These are phyloP conservation scores for Colletotrichum chlorophyti DNA, from an alignment of 2,329 filamentous ascomycete genomes.

Conservation along the genomic window DNA sequence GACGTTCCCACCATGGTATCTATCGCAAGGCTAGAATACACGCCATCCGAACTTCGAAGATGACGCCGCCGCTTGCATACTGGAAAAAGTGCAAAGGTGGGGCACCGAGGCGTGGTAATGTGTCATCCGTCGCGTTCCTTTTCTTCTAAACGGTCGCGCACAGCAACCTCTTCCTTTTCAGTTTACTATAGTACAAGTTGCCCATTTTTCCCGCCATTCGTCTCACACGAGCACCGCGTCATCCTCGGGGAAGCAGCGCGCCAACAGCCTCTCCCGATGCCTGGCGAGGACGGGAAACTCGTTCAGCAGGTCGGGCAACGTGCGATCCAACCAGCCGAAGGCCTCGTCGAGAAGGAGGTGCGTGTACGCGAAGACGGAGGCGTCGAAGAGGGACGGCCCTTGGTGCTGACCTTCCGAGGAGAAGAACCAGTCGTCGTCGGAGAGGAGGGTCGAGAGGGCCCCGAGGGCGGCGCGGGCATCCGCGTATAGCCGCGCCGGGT, in stretches of 20 bases:
- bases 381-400: slow-evolving; percentile 80
- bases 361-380: slow-evolving; percentile 88
- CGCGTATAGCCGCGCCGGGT: slow-evolving; percentile 45
- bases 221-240: slow-evolving; percentile 3
- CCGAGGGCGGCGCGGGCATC: slow-evolving; percentile 53
- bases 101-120: too few species aligned
- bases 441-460: slow-evolving; percentile 52
- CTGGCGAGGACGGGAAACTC: slow-evolving; percentile 67
- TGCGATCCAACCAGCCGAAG: slow-evolving; percentile 69
- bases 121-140: too few species aligned
- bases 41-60: too few species aligned
- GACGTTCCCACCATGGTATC: too few species aligned
- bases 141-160: too few species aligned
- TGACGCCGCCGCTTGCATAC: too few species aligned
- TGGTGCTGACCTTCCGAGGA: too few species aligned
- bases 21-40: too few species aligned
- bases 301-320: slow-evolving; percentile 62
- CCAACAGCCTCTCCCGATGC: slow-evolving; percentile 44
- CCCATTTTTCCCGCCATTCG: too few species aligned
- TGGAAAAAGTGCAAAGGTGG: too few species aligned
- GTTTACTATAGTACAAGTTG: not conserved
- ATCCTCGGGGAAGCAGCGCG: slow-evolving; percentile 12
- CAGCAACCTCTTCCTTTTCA: too few species aligned
- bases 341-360: slow-evolving; percentile 74
- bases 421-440: slow-evolving; percentile 56